Evolutionary conservation across 371 early-diverging fungal species (phyloP), one percentile per base, ranked within the genome.

Genomic region (Dinochytrium kinnereticum): DNA sequence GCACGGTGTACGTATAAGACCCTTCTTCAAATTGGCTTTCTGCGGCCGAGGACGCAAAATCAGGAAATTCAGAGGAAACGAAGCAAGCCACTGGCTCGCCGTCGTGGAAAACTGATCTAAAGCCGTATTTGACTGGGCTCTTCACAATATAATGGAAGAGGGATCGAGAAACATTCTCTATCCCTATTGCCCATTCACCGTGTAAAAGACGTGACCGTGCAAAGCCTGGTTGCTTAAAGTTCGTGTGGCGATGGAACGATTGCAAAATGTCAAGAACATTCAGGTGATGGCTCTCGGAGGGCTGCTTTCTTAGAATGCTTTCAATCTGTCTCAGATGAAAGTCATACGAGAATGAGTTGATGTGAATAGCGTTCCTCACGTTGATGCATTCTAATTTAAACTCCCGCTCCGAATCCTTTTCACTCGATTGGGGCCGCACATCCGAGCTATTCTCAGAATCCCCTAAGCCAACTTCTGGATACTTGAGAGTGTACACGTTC

Each of bases 311-410:
- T 59, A 93, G 77, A 24, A 90, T 87, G 7, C 80, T 75, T 51
- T 90, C 89, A 31, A 93, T 84, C 59, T 90, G 85, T 26, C 91
- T 86, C 31, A 93, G 67, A 59, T 92, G 92, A 67, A 93, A 93
- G 76, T 95, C 95, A 73, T 90, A 92, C 0, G 91, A 90, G 77
- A 83, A 95, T 21, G 94, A 93, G 72, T 92, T 91, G 64, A 93
- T 87, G 70, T 93, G 95, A 24, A 92, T 88, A 7, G 83, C 73
- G 51, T 86, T 87, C 75, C 91, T 93, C 71, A 91, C 87, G 39
- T 81, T 81, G 7, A 84, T 87, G 73, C 94, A 91, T 72, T 93
- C 93, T 1, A 76, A 75, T 51, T 86, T 83, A 72, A 92, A 88
- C 33, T 86, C 86, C 28, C 86, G 84, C 28, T 85, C 80, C 31